Percentiles rank a stretch among this genome's conserved stretches.
Evolutionary conservation across 2,329 filamentous ascomycete species (phyloP).

Genomic region (Boeremia lycopersici): DNA sequence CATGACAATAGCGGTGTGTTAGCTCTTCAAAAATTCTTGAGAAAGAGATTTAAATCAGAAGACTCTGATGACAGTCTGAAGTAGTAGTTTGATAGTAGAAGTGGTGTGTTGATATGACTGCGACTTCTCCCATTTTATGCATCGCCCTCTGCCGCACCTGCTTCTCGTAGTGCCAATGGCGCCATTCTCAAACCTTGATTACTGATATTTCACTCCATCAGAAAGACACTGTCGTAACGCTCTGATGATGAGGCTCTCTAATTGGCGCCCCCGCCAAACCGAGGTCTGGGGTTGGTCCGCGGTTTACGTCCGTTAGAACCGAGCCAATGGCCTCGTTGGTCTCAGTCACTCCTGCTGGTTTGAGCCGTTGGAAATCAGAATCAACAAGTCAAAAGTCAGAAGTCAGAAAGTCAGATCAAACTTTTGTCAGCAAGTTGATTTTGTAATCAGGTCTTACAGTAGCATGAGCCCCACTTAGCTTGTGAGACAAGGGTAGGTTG

Average conservation of each 20-base stretch:
- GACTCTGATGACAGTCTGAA: too few species aligned
- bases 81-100: too few species aligned
- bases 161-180: neutral
- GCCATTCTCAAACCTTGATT: neutral
- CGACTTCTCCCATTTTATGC: neutral
- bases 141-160: neutral
- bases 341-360: too few species aligned
- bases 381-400: neutral
- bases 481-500: neutral
- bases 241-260: neutral
- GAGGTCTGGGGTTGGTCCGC: neutral
- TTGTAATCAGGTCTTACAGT: neutral
- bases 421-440: neutral
- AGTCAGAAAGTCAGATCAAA: neutral
- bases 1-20: constrained; percentile 15
- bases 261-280: neutral
- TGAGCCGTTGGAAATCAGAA: neutral
- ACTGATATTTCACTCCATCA: neutral
- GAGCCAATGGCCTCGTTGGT: neutral
- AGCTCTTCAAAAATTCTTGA: neutral
- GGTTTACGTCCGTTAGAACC: neutral
- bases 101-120: neutral
- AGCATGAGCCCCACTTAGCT: neutral
- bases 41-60: too few species aligned
- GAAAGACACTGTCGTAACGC: neutral